Evolutionary conservation across 208 protist species (phyloP), one percentile per base, ranked within the genome.

Genomic region (Trypanosoma scelopori): DNA sequence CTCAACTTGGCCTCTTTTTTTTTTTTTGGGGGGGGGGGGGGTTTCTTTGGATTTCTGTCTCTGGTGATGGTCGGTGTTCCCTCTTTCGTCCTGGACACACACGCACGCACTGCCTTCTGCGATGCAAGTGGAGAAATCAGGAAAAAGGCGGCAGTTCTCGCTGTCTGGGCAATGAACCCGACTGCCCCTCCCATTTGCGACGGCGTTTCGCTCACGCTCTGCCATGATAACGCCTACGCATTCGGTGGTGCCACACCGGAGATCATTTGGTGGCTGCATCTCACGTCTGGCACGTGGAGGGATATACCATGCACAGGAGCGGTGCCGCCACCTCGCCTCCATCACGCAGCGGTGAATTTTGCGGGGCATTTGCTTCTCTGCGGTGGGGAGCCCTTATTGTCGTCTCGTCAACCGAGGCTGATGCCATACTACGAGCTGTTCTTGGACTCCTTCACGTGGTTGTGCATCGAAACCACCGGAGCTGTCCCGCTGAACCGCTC

Each of bases 341-440:
- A 55, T 39, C 62, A 70, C 43, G 45, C 62, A 5, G 3, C 30
- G 23, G 52, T 55, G n/a, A 22, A 5, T 37, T 66, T 62, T 61
- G 62, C 59, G 13, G 15, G 46, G 9, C 43, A 68, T 55, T 49
- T 75, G 11, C 48, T 69, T 30, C 15, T 75, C 5, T 65, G 22
- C 25, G 69, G 69, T 16, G 69, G 69, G 45, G 67, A 72, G 18
- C 57, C 49, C 1, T n/a, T 72, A 22, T 22, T 37, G 18, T 12
- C 23, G 41, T 51, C 41, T 22, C n/a, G 23, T 15, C 42, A 27
- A 39, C 52, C 65, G 9, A 55, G 25, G n/a, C 18, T 46, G 1
- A 45, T 74, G 20, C 27, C 48, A n/a, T 79, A 76, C 56, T 79
- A 79, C 48, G 74, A 79, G 64, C 60, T 79, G 0, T 27, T 6